These are phyloP conservation scores for Trichoderma asperelloides DNA, from an alignment of 495 filamentous ascomycete genomes.

Conservation along the genomic window DNA sequence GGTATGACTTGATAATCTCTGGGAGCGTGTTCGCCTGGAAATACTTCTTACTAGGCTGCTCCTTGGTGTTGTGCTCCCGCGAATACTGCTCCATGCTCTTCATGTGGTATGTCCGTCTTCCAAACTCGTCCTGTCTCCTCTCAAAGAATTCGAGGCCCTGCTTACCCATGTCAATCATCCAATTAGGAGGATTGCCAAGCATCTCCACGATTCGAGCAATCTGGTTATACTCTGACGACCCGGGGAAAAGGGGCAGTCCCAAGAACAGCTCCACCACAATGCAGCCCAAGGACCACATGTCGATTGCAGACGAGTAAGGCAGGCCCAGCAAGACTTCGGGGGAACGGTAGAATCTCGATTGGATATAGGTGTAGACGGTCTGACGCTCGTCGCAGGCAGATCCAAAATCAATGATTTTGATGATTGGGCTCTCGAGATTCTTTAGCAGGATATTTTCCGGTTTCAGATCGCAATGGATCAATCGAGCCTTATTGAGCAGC, in stretches of 20 bases:
- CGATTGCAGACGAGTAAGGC: slow-evolving; percentile 96
- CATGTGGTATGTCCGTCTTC: slow-evolving; percentile 77
- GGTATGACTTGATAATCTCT: slow-evolving; percentile 93
- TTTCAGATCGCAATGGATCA: slow-evolving; percentile 98
- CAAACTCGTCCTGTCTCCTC: slow-evolving; percentile 83
- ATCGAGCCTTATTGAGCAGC: slow-evolving; percentile 86
- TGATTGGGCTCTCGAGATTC: slow-evolving; percentile 97
- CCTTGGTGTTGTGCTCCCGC: slow-evolving; percentile 87
- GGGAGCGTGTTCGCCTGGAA: slow-evolving; percentile 89
- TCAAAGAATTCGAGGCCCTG: slow-evolving; percentile 97
- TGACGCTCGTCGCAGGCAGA: slow-evolving; percentile 98
- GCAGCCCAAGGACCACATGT: slow-evolving; percentile 99
- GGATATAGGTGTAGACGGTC: slow-evolving; percentile 99
- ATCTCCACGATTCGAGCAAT: slow-evolving; percentile 96
- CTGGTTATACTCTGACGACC: slow-evolving; percentile 98
- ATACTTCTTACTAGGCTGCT: slow-evolving; percentile 99
- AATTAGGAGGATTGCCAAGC: slow-evolving; percentile 90
- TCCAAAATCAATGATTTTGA: slow-evolving; percentile 99
- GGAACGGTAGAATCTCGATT: slow-evolving; percentile 96
- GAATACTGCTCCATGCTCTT: slow-evolving; percentile 98
- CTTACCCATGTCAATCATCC: slow-evolving; percentile 99
- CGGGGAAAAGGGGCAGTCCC: slow-evolving; percentile 89
- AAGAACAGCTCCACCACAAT: slow-evolving; percentile 98
- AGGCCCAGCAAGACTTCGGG: slow-evolving; percentile 91
- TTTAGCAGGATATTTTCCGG: slow-evolving; percentile 98